Base-by-base conservation (phyloP, 2,329 filamentous ascomycete genomes). In the Monilinia vaccinii-corymbosi region DNA sequence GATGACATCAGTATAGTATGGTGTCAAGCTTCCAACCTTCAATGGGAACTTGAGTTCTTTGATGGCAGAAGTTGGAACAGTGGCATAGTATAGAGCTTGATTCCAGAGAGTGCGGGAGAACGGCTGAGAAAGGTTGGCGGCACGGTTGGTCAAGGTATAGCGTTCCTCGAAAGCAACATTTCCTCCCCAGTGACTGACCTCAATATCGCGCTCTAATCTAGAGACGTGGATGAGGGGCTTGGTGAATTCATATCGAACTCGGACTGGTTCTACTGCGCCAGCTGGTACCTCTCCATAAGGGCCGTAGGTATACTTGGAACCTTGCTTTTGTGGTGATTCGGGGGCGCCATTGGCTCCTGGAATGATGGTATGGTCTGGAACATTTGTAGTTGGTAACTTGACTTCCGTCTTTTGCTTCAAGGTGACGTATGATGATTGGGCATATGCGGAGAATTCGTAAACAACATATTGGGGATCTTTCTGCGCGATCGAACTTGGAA, bases 171-270 rank as follows among this genome's bases (percentile, higher is more conserved):
- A 91, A 1, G 94, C 94, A 58, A 97, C 76, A 72, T 99, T 99
- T 64, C 94, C 94, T 66, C 94, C 94, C 94, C 94, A 99, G 75
- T 97, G 94, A 72, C 90, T 96, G 68, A 99, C 87, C 74, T 99
- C 94, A 64, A 99, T 78, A 70, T 97, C 92, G 62, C 94, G 87
- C 75, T 97, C 90, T 62, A 99, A 79, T 18, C 83, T 78, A 38
- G 85, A 84, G 55, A 91, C 83, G 71, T 94, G 89, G 47, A 86
- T 87, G 60, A 99, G 79, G 14, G 94, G 93, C 76, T 93, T 95
- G 65, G 89, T 97, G 77, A 94, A 97, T 74, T 99, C 92, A 75
- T 96, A 97, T 63, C 94, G 89, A 57, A 97, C 86, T 66, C 81
- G 84, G 61, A 91, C 85, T 21, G 86, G 85, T 69, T 89, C 82